Conservation (phyloP, 139 green algal genomes). For the Desmodesmus armatus region DNA sequence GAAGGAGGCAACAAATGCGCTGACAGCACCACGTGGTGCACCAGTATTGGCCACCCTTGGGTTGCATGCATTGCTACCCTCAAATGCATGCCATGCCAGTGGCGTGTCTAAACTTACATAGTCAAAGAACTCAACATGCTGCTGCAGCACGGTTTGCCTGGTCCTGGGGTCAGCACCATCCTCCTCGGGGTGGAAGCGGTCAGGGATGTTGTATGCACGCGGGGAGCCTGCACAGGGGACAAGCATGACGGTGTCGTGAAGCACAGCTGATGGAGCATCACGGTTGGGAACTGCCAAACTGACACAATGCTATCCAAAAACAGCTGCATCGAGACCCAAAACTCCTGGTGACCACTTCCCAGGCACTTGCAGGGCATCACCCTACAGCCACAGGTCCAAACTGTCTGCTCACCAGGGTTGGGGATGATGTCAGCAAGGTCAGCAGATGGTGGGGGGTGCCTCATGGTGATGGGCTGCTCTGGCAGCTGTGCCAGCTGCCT, state of each 20-base stretch:
- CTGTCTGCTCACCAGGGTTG: conserved; percentile 8
- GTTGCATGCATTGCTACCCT: no score
- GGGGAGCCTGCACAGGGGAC: conserved; percentile 18
- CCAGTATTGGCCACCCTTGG: no score
- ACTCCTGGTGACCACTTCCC: no score
- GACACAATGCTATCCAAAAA: background rate
- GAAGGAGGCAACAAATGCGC: no score
- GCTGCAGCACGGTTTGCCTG: conserved; percentile 36
- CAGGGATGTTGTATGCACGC: conserved; percentile 38
- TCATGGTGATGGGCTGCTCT: conserved; percentile 23
- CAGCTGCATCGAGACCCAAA: background rate
- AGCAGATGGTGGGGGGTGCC: conserved; percentile 26
- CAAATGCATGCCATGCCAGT: no score
- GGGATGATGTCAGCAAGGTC: conserved; percentile 15
- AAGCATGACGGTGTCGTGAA: background rate
- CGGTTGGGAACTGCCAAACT: background rate
- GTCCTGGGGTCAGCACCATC: conserved; percentile 28
- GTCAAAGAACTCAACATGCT: conserved; percentile 43
- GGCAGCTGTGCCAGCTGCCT: conserved; percentile 16
- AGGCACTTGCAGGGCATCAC: background rate
- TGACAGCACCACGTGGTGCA: no score
- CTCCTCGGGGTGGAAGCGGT: conserved; percentile 34
- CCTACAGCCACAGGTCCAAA: background rate
- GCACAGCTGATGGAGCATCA: background rate
- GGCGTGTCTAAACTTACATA: no score